These are phyloP conservation scores for Xerocomellus intermedius DNA, from an alignment of 768 basidiomycete genomes.

Conservation along the genomic window DNA sequence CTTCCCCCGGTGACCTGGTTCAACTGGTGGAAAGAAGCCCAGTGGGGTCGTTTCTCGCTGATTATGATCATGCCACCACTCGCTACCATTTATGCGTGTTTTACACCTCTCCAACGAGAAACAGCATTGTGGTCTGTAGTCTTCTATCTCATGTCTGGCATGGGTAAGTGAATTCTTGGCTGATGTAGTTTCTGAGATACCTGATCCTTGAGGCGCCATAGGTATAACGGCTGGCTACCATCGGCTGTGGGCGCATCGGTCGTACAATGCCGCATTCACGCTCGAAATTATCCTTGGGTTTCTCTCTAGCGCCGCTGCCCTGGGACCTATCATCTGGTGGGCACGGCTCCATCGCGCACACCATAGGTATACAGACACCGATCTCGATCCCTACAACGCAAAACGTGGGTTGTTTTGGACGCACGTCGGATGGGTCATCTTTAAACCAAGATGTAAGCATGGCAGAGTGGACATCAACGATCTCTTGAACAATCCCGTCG, in stretches of 20 bases:
- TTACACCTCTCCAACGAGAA: neutral
- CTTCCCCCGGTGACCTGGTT: constrained; percentile 59
- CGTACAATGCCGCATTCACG: neutral
- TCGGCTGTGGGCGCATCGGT: neutral
- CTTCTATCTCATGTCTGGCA: neutral
- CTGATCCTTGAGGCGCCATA: neutral
- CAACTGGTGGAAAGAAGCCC: constrained; percentile 57
- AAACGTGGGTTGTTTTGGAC: constrained; percentile 1
- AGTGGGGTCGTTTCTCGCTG: constrained; percentile 68
- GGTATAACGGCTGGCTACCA: constrained; percentile 7
- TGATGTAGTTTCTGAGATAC: neutral
- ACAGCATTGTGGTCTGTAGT: neutral
- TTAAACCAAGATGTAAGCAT: constrained; percentile 1
- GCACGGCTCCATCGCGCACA: neutral
- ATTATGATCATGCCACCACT: constrained; percentile 68
- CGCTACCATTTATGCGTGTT: constrained; percentile 61
- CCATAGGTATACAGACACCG: constrained; percentile 9
- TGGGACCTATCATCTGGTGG: constrained; percentile 2
- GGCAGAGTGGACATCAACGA: constrained; percentile 3
- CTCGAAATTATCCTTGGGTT: neutral
- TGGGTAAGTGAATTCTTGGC: neutral
- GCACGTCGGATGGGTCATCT: neutral
- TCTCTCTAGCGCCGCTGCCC: neutral
- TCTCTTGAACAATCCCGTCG: neutral
- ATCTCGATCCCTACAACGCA: constrained; percentile 4